phyloP scores from a whole-genome alignment of 2,329 filamentous ascomycete genomes.

The Gremmenia infestans region DNA sequence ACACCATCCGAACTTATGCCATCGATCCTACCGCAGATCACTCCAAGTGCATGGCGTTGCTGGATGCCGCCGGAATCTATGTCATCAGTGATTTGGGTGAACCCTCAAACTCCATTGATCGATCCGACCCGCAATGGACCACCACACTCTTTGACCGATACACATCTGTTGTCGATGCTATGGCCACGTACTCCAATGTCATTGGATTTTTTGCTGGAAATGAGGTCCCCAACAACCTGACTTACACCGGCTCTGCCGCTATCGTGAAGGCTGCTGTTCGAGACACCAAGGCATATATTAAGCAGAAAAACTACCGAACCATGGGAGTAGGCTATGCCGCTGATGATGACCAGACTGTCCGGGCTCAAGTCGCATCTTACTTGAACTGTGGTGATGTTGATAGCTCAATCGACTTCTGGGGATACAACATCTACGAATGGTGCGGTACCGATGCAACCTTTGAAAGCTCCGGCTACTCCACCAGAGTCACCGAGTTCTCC shows the following conservation, averaged over 20 bases:
- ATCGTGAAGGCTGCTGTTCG: slow-evolving; percentile 97
- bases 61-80: slow-evolving; percentile 86
- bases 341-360: slow-evolving; percentile 82
- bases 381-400: slow-evolving; percentile 77
- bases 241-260: slow-evolving; percentile 83
- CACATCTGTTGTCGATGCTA: slow-evolving; percentile 72
- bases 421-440: slow-evolving; percentile 99
- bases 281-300: slow-evolving; percentile 92
- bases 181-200: slow-evolving; percentile 80
- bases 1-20: slow-evolving; percentile 91
- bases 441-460: slow-evolving; percentile 79
- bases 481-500: slow-evolving; percentile 77
- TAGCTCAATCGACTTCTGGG: slow-evolving; percentile 86
- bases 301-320: slow-evolving; percentile 65
- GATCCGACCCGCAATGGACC: slow-evolving; percentile 74
- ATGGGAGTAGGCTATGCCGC: slow-evolving; percentile 92
- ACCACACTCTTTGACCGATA: slow-evolving; percentile 74
- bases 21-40: slow-evolving; percentile 77
- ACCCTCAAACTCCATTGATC: slow-evolving; percentile 78
- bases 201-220: slow-evolving; percentile 98
- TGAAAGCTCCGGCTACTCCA: slow-evolving; percentile 68
- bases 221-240: slow-evolving; percentile 83
- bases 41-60: slow-evolving; percentile 73
- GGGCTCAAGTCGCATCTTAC: slow-evolving; percentile 77
- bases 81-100: slow-evolving; percentile 86